These are phyloP conservation scores for Chaetoscypha palmicola DNA, from an alignment of 2,329 filamentous ascomycete genomes.

Conservation along the genomic window DNA sequence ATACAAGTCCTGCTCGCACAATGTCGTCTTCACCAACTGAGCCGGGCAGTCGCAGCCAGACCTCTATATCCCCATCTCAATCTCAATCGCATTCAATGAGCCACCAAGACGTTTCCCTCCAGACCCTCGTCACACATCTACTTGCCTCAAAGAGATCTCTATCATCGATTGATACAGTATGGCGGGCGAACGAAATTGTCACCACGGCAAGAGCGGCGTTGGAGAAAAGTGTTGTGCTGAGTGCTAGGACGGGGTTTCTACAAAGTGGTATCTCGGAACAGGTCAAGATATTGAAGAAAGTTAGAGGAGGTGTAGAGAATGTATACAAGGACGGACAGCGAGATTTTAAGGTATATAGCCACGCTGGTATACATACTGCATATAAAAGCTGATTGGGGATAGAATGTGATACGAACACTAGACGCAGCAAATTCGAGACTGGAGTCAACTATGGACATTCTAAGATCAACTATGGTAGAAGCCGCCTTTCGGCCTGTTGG, in stretches of 20 bases:
- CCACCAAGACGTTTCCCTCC: conserved; percentile 43
- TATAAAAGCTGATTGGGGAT: conserved; percentile 9
- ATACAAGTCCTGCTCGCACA: too few species aligned
- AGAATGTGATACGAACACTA: conserved; percentile 53
- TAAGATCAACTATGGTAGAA: conserved; percentile 59
- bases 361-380: background rate
- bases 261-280: conserved; percentile 54
- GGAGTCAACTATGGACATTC: conserved; percentile 56
- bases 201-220: conserved; percentile 66
- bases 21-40: conserved; percentile 17
- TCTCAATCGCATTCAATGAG: conserved; percentile 17
- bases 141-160: conserved; percentile 83
- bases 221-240: conserved; percentile 70
- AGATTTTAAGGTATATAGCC: conserved; percentile 43
- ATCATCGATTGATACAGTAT: conserved; percentile 73
- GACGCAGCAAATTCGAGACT: conserved; percentile 61
- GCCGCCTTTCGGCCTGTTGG: conserved; percentile 51
- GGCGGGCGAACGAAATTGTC: conserved; percentile 81
- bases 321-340: conserved; percentile 52
- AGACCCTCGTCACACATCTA: conserved; percentile 75
- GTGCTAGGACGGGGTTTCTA: conserved; percentile 62
- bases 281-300: conserved; percentile 42
- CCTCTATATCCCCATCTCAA: conserved; percentile 23
- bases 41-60: conserved; percentile 19
- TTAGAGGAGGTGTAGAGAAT: conserved; percentile 44